Percentiles rank a stretch among this genome's conserved stretches.
phyloP scores from a whole-genome alignment of 495 filamentous ascomycete genomes.

The Trichoderma virens region DNA sequence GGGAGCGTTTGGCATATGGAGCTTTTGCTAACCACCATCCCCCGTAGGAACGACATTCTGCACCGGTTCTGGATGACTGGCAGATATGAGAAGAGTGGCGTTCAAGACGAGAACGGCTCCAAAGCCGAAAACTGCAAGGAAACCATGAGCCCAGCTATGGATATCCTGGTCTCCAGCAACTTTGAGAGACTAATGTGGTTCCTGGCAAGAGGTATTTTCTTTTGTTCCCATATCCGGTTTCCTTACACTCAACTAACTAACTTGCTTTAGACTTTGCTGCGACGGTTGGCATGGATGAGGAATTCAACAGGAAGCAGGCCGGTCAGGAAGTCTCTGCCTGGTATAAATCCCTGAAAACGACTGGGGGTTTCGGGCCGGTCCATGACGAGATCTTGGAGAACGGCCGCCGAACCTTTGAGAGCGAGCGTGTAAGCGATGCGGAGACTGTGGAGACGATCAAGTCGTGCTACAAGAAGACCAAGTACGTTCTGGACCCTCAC shows the following conservation, averaged over 20 bases:
- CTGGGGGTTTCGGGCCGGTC: conserved; percentile 72
- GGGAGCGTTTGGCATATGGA: background rate
- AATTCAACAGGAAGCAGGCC: conserved; percentile 52
- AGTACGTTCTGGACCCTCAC: conserved; percentile 88
- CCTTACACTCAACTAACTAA: background rate
- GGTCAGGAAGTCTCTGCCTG: conserved; percentile 60
- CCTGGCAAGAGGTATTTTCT: conserved; percentile 39
- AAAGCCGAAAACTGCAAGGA: conserved; percentile 69
- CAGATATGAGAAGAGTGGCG: conserved; percentile 68
- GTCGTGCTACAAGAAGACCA: conserved; percentile 49
- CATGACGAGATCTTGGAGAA: conserved; percentile 55
- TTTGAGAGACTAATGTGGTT: conserved; percentile 97
- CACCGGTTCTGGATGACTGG: conserved; percentile 79
- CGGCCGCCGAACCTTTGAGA: conserved; percentile 64
- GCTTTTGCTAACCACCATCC: background rate
- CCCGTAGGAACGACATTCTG: conserved; percentile 74
- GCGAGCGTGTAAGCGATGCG: conserved; percentile 71
- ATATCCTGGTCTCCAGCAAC: conserved; percentile 90
- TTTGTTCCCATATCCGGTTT: background rate
- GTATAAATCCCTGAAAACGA: conserved; percentile 65
- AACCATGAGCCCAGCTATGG: conserved; percentile 89
- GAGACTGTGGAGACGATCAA: conserved; percentile 72
- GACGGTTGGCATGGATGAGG: conserved; percentile 44
- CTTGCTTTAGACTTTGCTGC: conserved; percentile 46
- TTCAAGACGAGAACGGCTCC: conserved; percentile 57